These are phyloP conservation scores for Rosa rugosa DNA, from an alignment of 306 rosid species.

Conservation along the genomic window DNA sequence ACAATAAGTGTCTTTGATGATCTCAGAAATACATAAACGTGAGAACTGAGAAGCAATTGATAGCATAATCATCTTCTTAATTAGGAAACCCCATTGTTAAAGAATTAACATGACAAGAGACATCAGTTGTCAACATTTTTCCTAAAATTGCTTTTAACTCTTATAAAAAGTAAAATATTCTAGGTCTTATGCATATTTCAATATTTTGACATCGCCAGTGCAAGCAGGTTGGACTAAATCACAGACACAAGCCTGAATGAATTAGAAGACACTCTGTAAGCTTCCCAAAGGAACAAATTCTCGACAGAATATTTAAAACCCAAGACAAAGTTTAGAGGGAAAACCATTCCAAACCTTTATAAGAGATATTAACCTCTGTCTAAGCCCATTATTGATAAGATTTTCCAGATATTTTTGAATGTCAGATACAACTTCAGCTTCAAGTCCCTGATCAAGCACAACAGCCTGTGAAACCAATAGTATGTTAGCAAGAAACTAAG, in stretches of 20 bases:
- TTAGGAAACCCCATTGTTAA: neutral
- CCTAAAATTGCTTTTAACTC: neutral
- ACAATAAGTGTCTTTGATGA: neutral
- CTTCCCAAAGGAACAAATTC: neutral
- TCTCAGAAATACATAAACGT: neutral
- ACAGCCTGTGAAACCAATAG: constrained; percentile 62
- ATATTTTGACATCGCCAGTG: neutral
- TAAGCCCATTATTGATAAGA: constrained; percentile 72
- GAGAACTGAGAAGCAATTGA: neutral
- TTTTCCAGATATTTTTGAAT: constrained; percentile 84
- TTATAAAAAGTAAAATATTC: neutral
- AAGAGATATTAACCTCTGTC: constrained; percentile 79
- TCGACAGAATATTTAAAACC: neutral
- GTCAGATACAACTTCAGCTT: constrained; percentile 67
- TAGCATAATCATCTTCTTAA: neutral
- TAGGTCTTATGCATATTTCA: neutral
- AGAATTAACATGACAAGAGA: neutral
- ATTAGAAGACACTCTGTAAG: neutral
- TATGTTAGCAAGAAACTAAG: constrained; percentile 17
- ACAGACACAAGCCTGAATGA: neutral
- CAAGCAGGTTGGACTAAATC: neutral
- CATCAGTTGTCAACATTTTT: neutral
- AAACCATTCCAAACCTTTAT: constrained; percentile 61
- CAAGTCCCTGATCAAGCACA: constrained; percentile 94
- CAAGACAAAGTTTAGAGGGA: neutral